Percentiles rank a stretch among this genome's conserved stretches.
These are phyloP conservation scores for Pachysolen tannophilus DNA, from an alignment of 805 yeast genomes.

Conservation along the genomic window DNA sequence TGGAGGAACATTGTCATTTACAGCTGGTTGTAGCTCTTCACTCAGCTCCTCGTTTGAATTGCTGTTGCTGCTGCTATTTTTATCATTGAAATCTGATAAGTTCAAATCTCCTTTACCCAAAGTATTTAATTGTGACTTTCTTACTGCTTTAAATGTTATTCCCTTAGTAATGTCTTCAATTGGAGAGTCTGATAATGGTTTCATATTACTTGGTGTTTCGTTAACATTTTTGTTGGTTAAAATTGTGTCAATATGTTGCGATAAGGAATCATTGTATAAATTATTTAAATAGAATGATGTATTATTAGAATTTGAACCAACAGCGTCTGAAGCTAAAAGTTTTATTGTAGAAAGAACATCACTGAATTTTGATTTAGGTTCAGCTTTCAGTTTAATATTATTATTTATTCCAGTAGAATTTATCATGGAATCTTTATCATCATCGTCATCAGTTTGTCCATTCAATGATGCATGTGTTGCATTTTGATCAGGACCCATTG, in stretches of 20 bases:
- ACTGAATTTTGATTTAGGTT: background rate
- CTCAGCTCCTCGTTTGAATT: background rate
- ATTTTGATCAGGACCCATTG: background rate
- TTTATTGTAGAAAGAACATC: background rate
- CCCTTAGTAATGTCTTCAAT: slow-evolving; percentile 12
- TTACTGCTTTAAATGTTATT: slow-evolving; percentile 39
- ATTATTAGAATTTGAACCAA: background rate
- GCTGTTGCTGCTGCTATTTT: too few species aligned
- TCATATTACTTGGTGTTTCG: background rate
- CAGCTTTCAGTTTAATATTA: background rate
- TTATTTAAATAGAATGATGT: background rate
- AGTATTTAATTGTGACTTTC: slow-evolving; percentile 37
- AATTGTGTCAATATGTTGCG: too few species aligned
- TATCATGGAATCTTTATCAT: background rate
- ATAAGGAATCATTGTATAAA: too few species aligned
- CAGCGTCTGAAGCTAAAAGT: background rate
- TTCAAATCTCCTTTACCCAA: slow-evolving; percentile 42
- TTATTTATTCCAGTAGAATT: too few species aligned
- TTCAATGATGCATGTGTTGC: too few species aligned
- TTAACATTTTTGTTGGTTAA: too few species aligned
- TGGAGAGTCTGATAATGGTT: background rate
- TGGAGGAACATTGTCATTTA: background rate
- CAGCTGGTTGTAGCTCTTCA: background rate
- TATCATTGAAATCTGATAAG: slow-evolving; percentile 21
- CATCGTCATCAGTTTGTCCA: background rate